Percentiles rank a stretch among this genome's conserved stretches.
Conservation (phyloP, 192 early-diverging fungal species). For the Obelidium mucronatum region DNA sequence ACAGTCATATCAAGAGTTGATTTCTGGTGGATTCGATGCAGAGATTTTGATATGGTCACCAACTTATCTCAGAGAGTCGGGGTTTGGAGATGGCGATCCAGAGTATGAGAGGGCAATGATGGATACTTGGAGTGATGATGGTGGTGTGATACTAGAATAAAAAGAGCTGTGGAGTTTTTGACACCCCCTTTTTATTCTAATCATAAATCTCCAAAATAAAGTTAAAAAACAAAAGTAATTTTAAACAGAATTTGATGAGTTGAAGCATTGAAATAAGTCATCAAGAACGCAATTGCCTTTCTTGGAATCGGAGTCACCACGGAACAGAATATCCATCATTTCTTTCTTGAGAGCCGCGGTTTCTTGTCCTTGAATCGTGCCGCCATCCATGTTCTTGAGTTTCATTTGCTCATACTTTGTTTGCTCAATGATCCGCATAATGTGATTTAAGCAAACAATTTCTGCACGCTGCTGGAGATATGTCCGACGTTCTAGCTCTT, state of each 20-base stretch:
- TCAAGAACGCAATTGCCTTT: too few relatives aligned
- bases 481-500: conserved; percentile 5
- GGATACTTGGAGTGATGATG: too few relatives aligned
- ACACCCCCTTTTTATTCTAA: too few relatives aligned
- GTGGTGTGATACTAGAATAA: too few relatives aligned
- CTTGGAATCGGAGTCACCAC: too few relatives aligned
- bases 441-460: conserved; percentile 29
- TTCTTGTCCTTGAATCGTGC: background rate
- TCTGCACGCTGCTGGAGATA: conserved; percentile 35
- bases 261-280: too few relatives aligned
- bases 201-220: too few relatives aligned
- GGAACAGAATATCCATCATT: background rate
- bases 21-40: conserved; percentile 25
- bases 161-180: too few relatives aligned
- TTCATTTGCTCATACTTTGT: background rate
- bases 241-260: too few relatives aligned
- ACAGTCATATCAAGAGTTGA: conserved; percentile 8
- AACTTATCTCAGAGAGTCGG: background rate
- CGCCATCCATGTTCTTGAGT: background rate
- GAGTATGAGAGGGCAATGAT: too few relatives aligned
- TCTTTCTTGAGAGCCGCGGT: background rate
- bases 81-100: background rate
- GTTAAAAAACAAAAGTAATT: too few relatives aligned
- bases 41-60: conserved; percentile 29
- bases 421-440: conserved; percentile 20